A percentile compares a stretch with the other conserved stretches of the same genome.
These are phyloP conservation scores for Rhododendron mucronatum DNA, from an alignment of 148 eudicot genomes.

Conservation along the genomic window DNA sequence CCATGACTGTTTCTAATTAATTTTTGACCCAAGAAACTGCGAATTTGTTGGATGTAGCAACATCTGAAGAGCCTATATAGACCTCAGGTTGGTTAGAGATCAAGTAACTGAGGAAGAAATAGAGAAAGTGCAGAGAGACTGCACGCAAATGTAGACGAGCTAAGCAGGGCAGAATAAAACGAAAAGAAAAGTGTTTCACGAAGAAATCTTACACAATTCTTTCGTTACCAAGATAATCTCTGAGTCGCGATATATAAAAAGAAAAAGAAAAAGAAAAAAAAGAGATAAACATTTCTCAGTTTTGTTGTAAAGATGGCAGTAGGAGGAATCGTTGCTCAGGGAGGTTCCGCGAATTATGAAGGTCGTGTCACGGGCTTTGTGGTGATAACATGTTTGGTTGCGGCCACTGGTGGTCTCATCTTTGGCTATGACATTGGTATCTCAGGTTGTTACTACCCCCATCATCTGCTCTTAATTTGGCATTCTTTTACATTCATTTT, in stretches of 20 bases:
- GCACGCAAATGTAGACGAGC: neutral
- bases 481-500: neutral
- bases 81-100: neutral
- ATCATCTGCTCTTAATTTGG: neutral
- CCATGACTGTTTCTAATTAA: neutral
- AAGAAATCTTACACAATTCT: neutral
- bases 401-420: slow-evolving; percentile 24
- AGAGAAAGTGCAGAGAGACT: neutral
- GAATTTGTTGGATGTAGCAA: neutral
- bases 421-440: slow-evolving; percentile 23
- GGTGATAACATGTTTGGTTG: slow-evolving; percentile 17
- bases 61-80: neutral
- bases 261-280: too few species aligned
- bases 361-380: slow-evolving; percentile 16
- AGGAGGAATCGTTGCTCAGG: slow-evolving; percentile 3
- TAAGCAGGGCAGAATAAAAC: neutral
- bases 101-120: neutral
- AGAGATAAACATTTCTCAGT: neutral
- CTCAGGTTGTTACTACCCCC: slow-evolving; percentile 12
- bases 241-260: too few species aligned
- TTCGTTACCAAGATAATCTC: neutral
- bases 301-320: slow-evolving; percentile 10
- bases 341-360: neutral
- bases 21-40: neutral
- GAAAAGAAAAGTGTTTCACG: neutral